Percentiles rank a stretch among this genome's conserved stretches.
Evolutionary conservation across 805 yeast genomes (phyloP).

Genomic region (Ogataea henricii): DNA sequence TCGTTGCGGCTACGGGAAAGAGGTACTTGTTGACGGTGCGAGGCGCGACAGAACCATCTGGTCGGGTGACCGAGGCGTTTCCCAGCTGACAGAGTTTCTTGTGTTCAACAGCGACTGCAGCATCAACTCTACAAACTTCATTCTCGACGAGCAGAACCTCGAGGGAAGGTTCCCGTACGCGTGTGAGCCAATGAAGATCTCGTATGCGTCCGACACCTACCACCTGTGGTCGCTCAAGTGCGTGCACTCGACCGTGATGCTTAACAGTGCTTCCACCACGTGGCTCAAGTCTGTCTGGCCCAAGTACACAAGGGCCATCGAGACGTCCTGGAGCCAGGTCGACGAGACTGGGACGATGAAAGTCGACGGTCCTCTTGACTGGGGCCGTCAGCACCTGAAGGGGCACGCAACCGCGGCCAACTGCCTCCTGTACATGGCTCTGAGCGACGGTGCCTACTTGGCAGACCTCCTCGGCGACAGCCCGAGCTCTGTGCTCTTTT

Average conservation of each 20-base stretch:
- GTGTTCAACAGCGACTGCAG: constrained; percentile 4
- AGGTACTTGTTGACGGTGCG: constrained; percentile 5
- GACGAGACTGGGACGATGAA: constrained; percentile 2
- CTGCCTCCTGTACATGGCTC: constrained; percentile 1
- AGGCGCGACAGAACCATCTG: constrained; percentile 3
- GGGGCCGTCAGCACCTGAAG: constrained; percentile 5
- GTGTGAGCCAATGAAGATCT: constrained; percentile 1
- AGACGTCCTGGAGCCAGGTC: not conserved
- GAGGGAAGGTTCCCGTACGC: constrained; percentile 5
- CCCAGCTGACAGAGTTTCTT: constrained; percentile 3
- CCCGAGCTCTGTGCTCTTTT: not conserved
- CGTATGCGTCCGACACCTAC: constrained; percentile 4
- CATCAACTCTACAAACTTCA: constrained; percentile 3
- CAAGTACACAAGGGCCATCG: not conserved
- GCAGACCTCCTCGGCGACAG: not conserved
- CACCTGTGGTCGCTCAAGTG: constrained; percentile 6
- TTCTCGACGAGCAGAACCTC: constrained; percentile 2
- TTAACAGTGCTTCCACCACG: not conserved
- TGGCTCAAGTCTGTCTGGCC: constrained; percentile 3
- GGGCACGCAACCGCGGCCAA: constrained; percentile 3
- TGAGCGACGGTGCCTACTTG: not conserved
- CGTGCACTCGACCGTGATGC: constrained; percentile 3
- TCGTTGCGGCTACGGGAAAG: constrained; percentile 2
- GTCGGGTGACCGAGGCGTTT: constrained; percentile 3
- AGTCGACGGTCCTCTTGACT: constrained; percentile 3